Conservation (phyloP, 2,329 filamentous ascomycete species). For the Ilyonectria sp. region DNA sequence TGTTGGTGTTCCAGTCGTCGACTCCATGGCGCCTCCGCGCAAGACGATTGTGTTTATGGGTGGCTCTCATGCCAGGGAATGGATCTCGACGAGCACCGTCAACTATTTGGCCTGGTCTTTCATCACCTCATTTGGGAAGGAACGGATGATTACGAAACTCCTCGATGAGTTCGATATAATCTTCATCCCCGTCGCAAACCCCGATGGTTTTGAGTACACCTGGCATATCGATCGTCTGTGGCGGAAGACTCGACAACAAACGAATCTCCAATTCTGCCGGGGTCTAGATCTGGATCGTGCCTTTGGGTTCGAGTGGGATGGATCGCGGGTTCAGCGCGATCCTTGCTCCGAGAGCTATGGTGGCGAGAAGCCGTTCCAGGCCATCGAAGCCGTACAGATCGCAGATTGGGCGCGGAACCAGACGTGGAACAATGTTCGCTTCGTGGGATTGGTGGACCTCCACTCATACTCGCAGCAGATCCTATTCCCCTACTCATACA, state of each 20-base stretch:
- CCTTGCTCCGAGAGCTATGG: conserved; percentile 94
- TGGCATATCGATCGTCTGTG: conserved; percentile 94
- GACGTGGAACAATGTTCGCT: conserved; percentile 79
- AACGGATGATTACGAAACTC: conserved; percentile 79
- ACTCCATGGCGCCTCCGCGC: conserved; percentile 64
- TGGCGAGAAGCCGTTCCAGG: conserved; percentile 87
- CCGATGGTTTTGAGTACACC: conserved; percentile 94
- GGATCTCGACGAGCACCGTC: conserved; percentile 94
- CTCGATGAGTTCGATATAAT: conserved; percentile 90
- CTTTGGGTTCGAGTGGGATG: conserved; percentile 90
- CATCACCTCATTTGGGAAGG: conserved; percentile 85
- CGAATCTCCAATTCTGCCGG: conserved; percentile 84
- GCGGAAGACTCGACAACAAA: conserved; percentile 94
- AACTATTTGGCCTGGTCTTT: conserved; percentile 92
- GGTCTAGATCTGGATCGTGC: conserved; percentile 92
- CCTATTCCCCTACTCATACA: conserved; percentile 91
- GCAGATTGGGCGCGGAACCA: conserved; percentile 89
- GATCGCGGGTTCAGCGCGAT: conserved; percentile 74
- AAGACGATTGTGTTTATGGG: conserved; percentile 88
- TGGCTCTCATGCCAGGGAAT: conserved; percentile 94
- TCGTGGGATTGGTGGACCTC: conserved; percentile 90
- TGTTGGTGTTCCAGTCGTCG: conserved; percentile 72
- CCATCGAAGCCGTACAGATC: conserved; percentile 81
- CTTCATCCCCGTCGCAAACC: conserved; percentile 90
- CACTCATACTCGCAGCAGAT: conserved; percentile 98